These are phyloP conservation scores for Arabidopsis suecica DNA, from an alignment of 345 rosid genomes.

Conservation along the genomic window DNA sequence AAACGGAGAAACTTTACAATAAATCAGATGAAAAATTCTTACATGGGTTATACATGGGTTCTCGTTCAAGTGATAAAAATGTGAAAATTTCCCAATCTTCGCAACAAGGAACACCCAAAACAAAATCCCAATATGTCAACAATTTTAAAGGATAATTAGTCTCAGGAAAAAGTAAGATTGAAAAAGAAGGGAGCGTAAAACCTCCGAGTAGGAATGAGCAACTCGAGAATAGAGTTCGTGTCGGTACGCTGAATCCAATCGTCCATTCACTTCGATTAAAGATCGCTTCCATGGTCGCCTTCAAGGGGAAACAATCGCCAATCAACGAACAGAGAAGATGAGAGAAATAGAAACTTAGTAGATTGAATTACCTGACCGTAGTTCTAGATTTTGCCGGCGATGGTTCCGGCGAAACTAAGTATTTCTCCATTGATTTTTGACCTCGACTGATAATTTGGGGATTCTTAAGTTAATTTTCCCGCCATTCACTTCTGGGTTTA, in stretches of 20 bases:
- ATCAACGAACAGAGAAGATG: background rate
- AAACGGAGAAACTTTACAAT: background rate
- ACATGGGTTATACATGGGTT: slow-evolving; percentile 68
- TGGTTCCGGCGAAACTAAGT: slow-evolving; percentile 45
- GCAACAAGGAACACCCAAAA: background rate
- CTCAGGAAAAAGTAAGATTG: background rate
- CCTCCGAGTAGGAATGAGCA: slow-evolving; percentile 79
- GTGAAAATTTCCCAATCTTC: slow-evolving; percentile 72
- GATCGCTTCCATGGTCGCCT: slow-evolving; percentile 67
- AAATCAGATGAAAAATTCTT: slow-evolving; percentile 16
- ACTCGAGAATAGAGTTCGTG: slow-evolving; percentile 57
- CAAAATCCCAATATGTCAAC: slow-evolving; percentile 1
- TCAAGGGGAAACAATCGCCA: background rate
- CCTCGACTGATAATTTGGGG: background rate
- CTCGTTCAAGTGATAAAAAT: slow-evolving; percentile 58
- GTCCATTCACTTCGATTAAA: slow-evolving; percentile 65
- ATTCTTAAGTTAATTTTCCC: slow-evolving; percentile 48
- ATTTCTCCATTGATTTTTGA: slow-evolving; percentile 52
- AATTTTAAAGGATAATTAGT: background rate
- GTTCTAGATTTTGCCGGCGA: slow-evolving; percentile 46
- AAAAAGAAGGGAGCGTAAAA: background rate
- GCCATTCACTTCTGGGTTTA: slow-evolving; percentile 31
- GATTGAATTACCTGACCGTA: slow-evolving; percentile 41
- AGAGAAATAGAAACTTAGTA: background rate
- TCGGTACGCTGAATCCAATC: slow-evolving; percentile 57